phyloP scores from a whole-genome alignment of 2,329 filamentous ascomycete species.

The Trichothecium sympodiale region DNA sequence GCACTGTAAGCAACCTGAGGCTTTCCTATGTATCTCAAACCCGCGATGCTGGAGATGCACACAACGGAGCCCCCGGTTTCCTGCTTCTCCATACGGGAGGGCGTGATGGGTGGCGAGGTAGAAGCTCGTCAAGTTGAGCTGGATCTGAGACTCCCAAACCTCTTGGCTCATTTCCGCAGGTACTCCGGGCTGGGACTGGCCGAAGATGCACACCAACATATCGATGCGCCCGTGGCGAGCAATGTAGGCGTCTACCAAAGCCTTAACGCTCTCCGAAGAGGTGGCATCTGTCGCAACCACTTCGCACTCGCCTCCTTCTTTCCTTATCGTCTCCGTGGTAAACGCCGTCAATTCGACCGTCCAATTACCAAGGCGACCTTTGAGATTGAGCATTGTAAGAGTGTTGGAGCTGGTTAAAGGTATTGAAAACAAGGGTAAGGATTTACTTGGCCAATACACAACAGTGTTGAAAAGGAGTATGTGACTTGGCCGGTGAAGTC shows the following conservation, averaged over 20 bases:
- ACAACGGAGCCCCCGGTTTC: conserved; percentile 26
- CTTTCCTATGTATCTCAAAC: conserved; percentile 35
- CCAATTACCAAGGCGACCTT: too few species aligned
- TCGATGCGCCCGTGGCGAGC: conserved; percentile 44
- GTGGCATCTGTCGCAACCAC: conserved; percentile 40
- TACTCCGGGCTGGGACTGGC: conserved; percentile 40
- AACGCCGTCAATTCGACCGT: too few species aligned
- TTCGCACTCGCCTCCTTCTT: conserved; percentile 21
- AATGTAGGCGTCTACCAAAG: conserved; percentile 39
- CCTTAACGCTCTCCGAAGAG: conserved; percentile 36
- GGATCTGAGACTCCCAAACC: conserved; percentile 39
- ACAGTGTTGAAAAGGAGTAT: too few species aligned
- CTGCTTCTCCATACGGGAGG: conserved; percentile 44
- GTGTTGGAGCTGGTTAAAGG: too few species aligned
- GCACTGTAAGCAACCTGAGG: conserved; percentile 42
- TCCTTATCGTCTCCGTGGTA: too few species aligned
- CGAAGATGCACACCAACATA: conserved; percentile 51
- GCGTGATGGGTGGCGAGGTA: conserved; percentile 41
- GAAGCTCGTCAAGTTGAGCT: conserved; percentile 44
- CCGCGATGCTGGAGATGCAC: conserved; percentile 39
- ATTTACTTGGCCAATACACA: too few species aligned
- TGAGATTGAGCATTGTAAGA: too few species aligned
- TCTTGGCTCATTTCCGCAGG: conserved; percentile 36
- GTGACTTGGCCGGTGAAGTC: too few species aligned
- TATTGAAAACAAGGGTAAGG: too few species aligned